Evolutionary conservation across 495 filamentous ascomycete genomes (phyloP).

Genomic region (Penicillium verhagenii): DNA sequence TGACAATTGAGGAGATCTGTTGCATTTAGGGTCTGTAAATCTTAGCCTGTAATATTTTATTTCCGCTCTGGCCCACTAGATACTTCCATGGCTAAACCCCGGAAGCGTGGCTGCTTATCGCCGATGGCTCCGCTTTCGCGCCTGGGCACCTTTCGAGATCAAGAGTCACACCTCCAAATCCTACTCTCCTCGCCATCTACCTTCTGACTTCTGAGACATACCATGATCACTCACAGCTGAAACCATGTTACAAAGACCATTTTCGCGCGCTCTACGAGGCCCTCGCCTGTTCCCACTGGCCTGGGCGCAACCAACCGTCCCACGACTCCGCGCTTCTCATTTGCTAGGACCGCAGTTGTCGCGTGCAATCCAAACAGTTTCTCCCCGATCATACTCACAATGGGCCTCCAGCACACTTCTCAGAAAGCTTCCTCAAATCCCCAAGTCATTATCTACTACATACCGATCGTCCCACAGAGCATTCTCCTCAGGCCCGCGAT

Average conservation of each 20-base stretch:
- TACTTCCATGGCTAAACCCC: neutral
- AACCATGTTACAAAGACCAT: neutral
- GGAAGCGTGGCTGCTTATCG: neutral
- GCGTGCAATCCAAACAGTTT: neutral
- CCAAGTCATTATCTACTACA: neutral
- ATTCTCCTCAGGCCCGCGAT: constrained; percentile 18
- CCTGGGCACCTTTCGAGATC: neutral
- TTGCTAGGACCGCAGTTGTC: neutral
- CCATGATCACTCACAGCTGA: constrained; percentile 5
- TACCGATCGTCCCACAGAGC: constrained; percentile 2
- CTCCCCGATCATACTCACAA: constrained; percentile 1
- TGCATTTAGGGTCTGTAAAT: too few relatives aligned
- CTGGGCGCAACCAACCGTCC: neutral
- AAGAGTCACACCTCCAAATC: neutral
- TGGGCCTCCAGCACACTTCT: neutral
- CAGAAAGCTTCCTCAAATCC: neutral
- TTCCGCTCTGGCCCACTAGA: neutral
- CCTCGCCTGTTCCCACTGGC: neutral
- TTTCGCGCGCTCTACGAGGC: constrained; percentile 3
- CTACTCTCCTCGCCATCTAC: neutral
- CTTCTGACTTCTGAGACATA: neutral
- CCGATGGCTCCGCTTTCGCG: neutral
- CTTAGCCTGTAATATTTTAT: too few relatives aligned
- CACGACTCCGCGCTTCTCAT: neutral
- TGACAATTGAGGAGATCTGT: too few relatives aligned